Percentiles rank a stretch among this genome's conserved stretches.
Evolutionary conservation across 176 grass and related monocot species (phyloP).

Genomic region (Rhipidocladum racemiflorum): DNA sequence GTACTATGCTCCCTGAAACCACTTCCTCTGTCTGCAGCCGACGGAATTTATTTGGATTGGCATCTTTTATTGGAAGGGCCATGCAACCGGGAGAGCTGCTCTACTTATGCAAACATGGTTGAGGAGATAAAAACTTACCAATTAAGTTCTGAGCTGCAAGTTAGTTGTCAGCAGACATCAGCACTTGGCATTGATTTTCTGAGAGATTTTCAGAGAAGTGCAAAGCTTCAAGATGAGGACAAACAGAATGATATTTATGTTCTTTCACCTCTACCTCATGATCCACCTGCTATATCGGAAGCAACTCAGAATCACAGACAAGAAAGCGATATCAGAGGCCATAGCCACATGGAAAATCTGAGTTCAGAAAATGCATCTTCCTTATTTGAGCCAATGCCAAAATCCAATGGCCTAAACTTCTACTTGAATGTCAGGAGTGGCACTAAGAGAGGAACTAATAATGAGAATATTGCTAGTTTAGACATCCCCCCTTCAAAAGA

Average conservation of each 20-base stretch:
- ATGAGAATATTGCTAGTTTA: constrained; percentile 20
- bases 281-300: constrained; percentile 36
- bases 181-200: constrained; percentile 58
- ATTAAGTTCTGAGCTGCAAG: constrained; percentile 53
- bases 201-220: constrained; percentile 45
- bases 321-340: constrained; percentile 33
- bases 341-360: constrained; percentile 16
- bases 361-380: constrained; percentile 47
- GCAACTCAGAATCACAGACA: constrained; percentile 24
- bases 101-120: constrained; percentile 50
- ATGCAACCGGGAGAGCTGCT: constrained; percentile 71
- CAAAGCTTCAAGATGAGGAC: constrained; percentile 34
- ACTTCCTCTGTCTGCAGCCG: constrained; percentile 60
- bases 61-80: constrained; percentile 67
- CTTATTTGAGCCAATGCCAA: constrained; percentile 53
- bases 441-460: constrained; percentile 26
- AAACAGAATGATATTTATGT: constrained; percentile 32
- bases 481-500: constrained; percentile 38
- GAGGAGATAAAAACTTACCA: constrained; percentile 51
- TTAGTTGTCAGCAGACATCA: constrained; percentile 32
- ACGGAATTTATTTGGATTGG: constrained; percentile 95
- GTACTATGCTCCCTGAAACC: constrained; percentile 55
- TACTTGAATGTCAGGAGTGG: constrained; percentile 66
- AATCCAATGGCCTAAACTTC: constrained; percentile 58
- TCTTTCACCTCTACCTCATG: constrained; percentile 20